A percentile compares a stretch with the other conserved stretches of the same genome.
Conservation (phyloP, 2,329 filamentous ascomycete species). For the Berkeleyomyces basicola region DNA sequence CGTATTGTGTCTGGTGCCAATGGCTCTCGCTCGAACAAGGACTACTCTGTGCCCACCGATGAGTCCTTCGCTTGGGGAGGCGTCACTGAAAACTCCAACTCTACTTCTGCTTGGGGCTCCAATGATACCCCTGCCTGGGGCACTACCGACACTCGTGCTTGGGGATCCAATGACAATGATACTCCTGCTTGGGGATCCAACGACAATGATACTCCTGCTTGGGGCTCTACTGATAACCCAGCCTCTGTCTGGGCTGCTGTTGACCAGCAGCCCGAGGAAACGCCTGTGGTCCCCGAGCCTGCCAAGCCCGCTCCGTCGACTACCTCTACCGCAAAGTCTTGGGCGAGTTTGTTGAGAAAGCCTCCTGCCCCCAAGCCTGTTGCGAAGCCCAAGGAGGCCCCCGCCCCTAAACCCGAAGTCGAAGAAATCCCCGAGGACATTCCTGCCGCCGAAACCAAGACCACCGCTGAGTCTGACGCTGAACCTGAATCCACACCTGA, state of each 20-base stretch:
- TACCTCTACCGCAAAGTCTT: conserved; percentile 37
- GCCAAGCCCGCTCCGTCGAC: conserved; percentile 22
- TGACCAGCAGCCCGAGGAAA: background rate
- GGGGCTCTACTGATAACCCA: conserved; percentile 2
- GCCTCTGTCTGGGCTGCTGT: conserved; percentile 20
- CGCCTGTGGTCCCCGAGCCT: conserved; percentile 18
- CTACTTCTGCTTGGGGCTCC: conserved; percentile 18
- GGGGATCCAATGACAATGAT: conserved; percentile 22
- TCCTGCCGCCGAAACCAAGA: conserved; percentile 2
- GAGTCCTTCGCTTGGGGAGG: conserved; percentile 40
- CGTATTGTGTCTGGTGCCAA: conserved; percentile 45
- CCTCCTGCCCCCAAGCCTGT: conserved; percentile 40
- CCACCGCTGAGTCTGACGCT: background rate
- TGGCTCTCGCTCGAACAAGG: conserved; percentile 41
- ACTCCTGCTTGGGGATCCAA: conserved; percentile 28
- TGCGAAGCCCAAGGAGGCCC: conserved; percentile 36
- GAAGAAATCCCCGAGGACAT: conserved; percentile 13
- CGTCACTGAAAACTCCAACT: conserved; percentile 22
- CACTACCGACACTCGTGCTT: conserved; percentile 47
- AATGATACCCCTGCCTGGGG: conserved; percentile 43
- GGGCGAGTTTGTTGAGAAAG: conserved; percentile 59
- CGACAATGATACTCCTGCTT: conserved; percentile 20
- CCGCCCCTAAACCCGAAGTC: conserved; percentile 26
- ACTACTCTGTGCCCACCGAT: conserved; percentile 49
- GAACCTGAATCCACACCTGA: conserved; percentile 1